Percentiles rank a stretch among this genome's conserved stretches.
Evolutionary conservation across 2,329 filamentous ascomycete species (phyloP).

Genomic region (Emericellopsis cladophorae): DNA sequence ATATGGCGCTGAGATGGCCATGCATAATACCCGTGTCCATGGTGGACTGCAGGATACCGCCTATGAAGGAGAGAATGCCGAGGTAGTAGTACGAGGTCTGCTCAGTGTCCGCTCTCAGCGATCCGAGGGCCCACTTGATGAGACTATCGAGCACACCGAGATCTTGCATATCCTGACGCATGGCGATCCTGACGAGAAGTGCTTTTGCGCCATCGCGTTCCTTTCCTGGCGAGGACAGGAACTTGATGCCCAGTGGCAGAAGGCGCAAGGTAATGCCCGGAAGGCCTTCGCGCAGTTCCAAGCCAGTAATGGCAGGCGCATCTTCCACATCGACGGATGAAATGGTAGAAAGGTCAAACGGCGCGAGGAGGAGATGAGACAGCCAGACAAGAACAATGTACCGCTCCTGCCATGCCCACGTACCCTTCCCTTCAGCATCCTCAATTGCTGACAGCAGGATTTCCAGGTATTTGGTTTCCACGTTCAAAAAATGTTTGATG

Average conservation of each 20-base stretch:
- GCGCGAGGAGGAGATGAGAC: conserved; percentile 68
- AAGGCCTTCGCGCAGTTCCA: conserved; percentile 44
- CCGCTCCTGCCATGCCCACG: conserved; percentile 72
- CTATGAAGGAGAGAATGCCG: conserved; percentile 68
- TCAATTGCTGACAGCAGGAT: conserved; percentile 67
- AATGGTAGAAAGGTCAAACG: conserved; percentile 82
- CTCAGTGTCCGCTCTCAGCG: conserved; percentile 32
- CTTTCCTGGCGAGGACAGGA: conserved; percentile 66
- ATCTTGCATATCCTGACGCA: conserved; percentile 78
- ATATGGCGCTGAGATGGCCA: conserved; percentile 51
- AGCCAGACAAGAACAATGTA: conserved; percentile 85
- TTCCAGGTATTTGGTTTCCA: conserved; percentile 78
- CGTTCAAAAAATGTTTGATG: conserved; percentile 79
- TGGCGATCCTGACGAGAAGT: conserved; percentile 68
- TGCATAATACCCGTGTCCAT: conserved; percentile 65
- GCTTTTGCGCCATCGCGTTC: conserved; percentile 80
- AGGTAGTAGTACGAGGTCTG: conserved; percentile 61
- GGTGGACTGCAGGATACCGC: conserved; percentile 56
- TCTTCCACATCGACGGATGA: conserved; percentile 47
- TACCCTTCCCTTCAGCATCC: conserved; percentile 26
- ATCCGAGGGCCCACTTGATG: conserved; percentile 56
- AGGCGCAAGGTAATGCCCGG: conserved; percentile 61
- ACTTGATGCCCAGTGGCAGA: conserved; percentile 56
- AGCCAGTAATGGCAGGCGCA: conserved; percentile 27
- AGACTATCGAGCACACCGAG: conserved; percentile 57